A percentile compares a stretch with the other conserved stretches of the same genome.
phyloP scores from a whole-genome alignment of 495 filamentous ascomycete species.

The Choiromyces venosus region DNA sequence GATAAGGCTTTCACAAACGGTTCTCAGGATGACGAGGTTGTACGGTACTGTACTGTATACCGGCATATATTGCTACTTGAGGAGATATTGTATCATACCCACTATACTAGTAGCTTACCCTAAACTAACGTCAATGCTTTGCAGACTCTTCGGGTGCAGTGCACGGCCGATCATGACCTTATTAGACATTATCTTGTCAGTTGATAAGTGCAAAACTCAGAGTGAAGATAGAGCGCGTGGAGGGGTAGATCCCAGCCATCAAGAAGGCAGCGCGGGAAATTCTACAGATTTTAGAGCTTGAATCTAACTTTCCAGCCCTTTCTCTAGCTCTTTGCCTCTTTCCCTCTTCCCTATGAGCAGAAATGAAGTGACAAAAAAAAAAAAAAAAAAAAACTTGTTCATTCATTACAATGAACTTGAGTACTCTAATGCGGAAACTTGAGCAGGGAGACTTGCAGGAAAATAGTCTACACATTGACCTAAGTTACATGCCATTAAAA shows the following conservation, averaged over 20 bases:
- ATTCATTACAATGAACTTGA: not conserved
- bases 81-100: not conserved
- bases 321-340: too few relatives aligned
- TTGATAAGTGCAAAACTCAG: not conserved
- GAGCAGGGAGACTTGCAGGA: not conserved
- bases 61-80: not conserved
- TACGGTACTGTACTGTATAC: too few relatives aligned
- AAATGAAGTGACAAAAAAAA: not conserved
- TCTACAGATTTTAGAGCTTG: not conserved
- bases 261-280: not conserved
- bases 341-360: not conserved
- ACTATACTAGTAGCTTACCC: not conserved
- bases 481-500: not conserved
- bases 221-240: not conserved
- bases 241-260: not conserved
- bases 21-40: not conserved
- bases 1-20: not conserved
- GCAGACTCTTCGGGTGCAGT: not conserved
- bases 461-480: not conserved
- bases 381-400: too few relatives aligned
- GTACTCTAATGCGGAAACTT: not conserved
- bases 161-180: not conserved
- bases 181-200: not conserved
- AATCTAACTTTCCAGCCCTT: not conserved
- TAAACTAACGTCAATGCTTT: not conserved